Base-by-base conservation (phyloP, 108 stramenopile species). In the Stephanodiscus triporus region DNA sequence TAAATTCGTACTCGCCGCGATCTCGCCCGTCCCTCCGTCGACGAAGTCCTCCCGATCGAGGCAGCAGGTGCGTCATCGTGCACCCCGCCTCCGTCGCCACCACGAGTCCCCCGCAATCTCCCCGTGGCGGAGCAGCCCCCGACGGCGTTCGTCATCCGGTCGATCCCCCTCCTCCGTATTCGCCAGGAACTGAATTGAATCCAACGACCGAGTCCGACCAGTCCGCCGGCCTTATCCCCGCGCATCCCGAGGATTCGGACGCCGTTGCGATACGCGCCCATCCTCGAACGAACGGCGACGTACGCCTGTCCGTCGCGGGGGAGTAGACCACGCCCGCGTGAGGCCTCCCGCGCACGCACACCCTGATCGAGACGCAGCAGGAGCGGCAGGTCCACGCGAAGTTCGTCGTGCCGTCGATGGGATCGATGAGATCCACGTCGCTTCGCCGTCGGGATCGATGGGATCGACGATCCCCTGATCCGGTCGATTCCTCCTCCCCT, bases 401-500 rank as follows among this genome's bases (percentile, higher is more conserved):
- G 69, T 91, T 91, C 16, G 91, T 90, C 0, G 94, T 96, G 42
- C 96, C 96, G 72, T 96, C 97, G 56, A 97, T 91, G 9, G 97
- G 97, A 77, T 97, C 97, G 38, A 97, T 91, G n/a, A n/a, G 54
- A 92, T 92, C 91, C 91, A 94, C 6, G 93, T 92, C 86, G 84
- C 4, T 62, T 54, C 7, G 83, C 49, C 7, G 76, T 71, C 7
- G 73, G 71, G 57, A 92, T 56, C 16, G 78, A 36, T 17, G 89
- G 86, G 58, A 91, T 77, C 8, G 69, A 34, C 8, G 69, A 22
- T 27, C 0, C 2, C 43, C 88, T 9, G 89, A 88, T 22, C 91
- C 91, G 1, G 84, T 82, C 10, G 77, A 77, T 80, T n/a, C n/a
- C n/a, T 95, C 94, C 76, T 95, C 94, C 24, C 94, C 94, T 63